These are phyloP conservation scores for Secale cereale DNA, from an alignment of 176 grass and related monocot genomes.

Conservation along the genomic window DNA sequence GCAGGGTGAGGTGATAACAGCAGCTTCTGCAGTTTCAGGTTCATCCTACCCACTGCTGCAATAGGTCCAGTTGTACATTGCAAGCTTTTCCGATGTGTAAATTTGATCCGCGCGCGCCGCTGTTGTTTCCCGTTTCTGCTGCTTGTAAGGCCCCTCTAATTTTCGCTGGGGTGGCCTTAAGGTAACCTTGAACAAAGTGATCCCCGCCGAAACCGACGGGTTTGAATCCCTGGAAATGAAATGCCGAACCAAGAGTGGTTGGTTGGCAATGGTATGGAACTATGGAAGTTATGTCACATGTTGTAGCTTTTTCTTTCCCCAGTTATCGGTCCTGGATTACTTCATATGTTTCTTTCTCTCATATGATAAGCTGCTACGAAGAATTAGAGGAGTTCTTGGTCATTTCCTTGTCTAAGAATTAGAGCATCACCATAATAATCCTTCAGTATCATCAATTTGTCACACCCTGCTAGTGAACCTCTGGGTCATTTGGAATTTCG, in stretches of 20 bases:
- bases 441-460: not conserved
- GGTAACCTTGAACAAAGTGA: not conserved
- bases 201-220: not conserved
- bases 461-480: not conserved
- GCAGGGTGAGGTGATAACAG: constrained; percentile 69
- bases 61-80: constrained; percentile 68
- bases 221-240: not conserved
- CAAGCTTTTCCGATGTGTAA: constrained; percentile 54
- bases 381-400: not conserved
- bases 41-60: not conserved
- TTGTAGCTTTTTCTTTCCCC: not conserved
- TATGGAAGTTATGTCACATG: not conserved
- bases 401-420: not conserved
- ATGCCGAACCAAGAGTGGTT: not conserved
- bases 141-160: constrained; percentile 60
- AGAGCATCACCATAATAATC: not conserved
- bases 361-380: not conserved
- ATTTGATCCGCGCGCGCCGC: constrained; percentile 49
- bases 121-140: not conserved
- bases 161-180: constrained; percentile 46
- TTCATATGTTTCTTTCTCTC: not conserved
- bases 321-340: not conserved
- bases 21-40: not conserved
- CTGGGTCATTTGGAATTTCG: not conserved
- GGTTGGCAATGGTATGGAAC: not conserved